Evolutionary conservation across 305 asterid species (phyloP).

Genomic region (Rubia tinctorum): DNA sequence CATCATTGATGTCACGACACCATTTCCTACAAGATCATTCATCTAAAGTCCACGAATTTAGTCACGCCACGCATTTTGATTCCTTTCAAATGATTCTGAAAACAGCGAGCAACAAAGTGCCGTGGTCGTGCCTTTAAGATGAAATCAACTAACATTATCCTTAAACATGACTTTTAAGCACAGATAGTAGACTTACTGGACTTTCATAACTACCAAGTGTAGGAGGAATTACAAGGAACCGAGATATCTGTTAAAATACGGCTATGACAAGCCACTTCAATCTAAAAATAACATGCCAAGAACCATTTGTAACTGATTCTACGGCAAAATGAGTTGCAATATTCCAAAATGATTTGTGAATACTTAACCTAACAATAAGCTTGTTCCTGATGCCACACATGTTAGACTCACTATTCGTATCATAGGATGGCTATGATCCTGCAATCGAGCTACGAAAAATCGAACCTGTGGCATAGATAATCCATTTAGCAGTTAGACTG

Average conservation of each 20-base stretch:
- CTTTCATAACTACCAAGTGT: background rate
- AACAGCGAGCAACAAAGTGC: background rate
- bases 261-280: background rate
- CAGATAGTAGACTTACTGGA: slow-evolving; percentile 1
- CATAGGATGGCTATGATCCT: background rate
- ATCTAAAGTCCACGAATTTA: background rate
- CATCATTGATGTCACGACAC: background rate
- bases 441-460: background rate
- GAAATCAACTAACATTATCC: slow-evolving; percentile 5
- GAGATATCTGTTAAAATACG: background rate
- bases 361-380: background rate
- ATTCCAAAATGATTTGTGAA: background rate
- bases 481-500: background rate
- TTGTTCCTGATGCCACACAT: background rate
- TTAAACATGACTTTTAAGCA: background rate
- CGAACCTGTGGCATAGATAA: background rate
- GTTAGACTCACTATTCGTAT: background rate
- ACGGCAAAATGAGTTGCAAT: background rate
- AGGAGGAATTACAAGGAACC: background rate
- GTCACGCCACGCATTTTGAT: background rate
- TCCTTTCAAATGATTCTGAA: background rate
- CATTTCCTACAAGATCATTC: background rate
- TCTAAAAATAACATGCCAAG: background rate
- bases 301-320: background rate
- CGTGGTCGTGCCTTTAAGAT: background rate